phyloP scores from a whole-genome alignment of 192 early-diverging fungal species.

The Chytriomyces hyalinus region DNA sequence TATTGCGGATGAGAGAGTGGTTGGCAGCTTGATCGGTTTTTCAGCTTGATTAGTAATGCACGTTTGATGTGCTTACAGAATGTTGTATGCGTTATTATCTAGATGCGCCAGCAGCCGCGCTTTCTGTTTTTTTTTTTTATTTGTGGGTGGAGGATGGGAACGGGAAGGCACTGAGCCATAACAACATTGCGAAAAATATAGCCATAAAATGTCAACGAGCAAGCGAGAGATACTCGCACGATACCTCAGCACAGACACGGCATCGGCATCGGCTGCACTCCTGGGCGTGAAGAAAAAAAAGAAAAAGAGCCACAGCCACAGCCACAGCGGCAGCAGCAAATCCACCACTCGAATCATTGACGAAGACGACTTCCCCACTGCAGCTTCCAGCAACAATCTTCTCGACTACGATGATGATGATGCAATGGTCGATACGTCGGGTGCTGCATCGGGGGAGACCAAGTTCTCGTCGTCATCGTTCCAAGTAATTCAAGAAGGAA shows the following conservation, averaged over 20 bases:
- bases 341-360: conserved; percentile 28
- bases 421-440: background rate
- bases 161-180: no score
- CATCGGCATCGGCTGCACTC: conserved; percentile 12
- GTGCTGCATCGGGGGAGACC: background rate
- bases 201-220: background rate
- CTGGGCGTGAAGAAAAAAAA: conserved; percentile 25
- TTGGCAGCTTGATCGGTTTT: no score
- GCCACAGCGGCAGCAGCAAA: conserved; percentile 7
- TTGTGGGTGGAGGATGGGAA: no score
- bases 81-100: no score
- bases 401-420: conserved; percentile 1
- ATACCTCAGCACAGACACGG: conserved; percentile 2
- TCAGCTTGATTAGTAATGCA: no score
- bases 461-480: conserved; percentile 40
- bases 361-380: conserved; percentile 35
- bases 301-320: conserved; percentile 30
- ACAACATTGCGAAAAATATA: no score
- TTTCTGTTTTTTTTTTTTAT: no score
- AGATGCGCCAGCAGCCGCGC: no score
- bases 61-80: no score
- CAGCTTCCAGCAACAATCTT: no score
- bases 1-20: no score
- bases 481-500: conserved; percentile 48
- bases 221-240: conserved; percentile 16